Conservation (phyloP, 176 grass and related monocot species). For the Carex scoparia region DNA sequence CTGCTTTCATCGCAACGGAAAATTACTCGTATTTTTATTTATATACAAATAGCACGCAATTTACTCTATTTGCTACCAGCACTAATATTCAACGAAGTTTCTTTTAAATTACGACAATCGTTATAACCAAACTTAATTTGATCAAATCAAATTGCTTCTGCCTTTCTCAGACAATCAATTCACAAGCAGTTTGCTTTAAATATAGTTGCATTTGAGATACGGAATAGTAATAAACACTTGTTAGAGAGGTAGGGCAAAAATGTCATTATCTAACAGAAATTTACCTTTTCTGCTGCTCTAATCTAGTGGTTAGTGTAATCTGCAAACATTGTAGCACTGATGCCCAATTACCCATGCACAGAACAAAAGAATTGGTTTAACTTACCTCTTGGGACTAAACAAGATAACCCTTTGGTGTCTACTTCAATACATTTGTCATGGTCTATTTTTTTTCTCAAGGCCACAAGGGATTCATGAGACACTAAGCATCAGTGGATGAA, state of each 20-base stretch:
- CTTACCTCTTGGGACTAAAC: not conserved
- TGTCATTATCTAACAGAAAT: not conserved
- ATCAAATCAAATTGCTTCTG: not conserved
- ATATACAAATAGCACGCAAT: not conserved
- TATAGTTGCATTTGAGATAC: not conserved
- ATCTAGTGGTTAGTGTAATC: not conserved
- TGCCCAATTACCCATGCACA: not conserved
- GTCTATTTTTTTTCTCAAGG: conserved; percentile 17
- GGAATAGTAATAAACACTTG: not conserved
- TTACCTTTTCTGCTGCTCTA: not conserved
- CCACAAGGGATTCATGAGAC: not conserved
- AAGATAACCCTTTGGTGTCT: not conserved
- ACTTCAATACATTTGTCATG: not conserved
- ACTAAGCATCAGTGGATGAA: conserved; percentile 6
- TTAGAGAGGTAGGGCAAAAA: not conserved
- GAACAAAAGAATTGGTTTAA: not conserved
- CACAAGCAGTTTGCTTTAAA: not conserved
- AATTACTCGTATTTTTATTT: not conserved
- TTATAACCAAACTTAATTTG: not conserved
- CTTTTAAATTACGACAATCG: not conserved
- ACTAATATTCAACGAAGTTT: not conserved
- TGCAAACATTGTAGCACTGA: not conserved
- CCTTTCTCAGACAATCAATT: conserved; percentile 8
- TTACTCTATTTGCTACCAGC: not conserved
- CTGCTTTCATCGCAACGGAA: not conserved